Evolutionary conservation across 768 basidiomycete species (phyloP), one percentile per base, ranked within the genome.

Genomic region (Rhodotorula diobovata): DNA sequence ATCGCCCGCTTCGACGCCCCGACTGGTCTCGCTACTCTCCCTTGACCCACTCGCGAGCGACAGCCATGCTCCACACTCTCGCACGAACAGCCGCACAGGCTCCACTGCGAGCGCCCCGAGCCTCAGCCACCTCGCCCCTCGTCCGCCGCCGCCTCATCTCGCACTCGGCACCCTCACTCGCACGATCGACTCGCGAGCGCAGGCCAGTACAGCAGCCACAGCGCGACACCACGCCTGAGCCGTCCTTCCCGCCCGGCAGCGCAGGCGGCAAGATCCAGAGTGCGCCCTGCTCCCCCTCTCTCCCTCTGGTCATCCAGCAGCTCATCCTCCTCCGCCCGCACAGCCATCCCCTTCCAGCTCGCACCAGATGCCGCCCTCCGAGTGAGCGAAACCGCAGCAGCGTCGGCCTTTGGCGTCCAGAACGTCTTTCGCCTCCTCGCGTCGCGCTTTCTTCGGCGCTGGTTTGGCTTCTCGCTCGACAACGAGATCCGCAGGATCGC

Each of bases 291-390:
- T 48, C 34, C 46, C 32, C 11, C 46, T 5, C n/a, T 34, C 11
- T 21, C 28, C 25, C 34, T 21, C 32, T 28, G 21, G 25, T 12
- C 28, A 32, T 11, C 32, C 25, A 5, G 7, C 37, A n/a, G 21
- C 14, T 25, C n/a, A 21, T 4, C 30, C 35, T 37, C 20, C 2
- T 11, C 35, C 28, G n/a, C n/a, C 39, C n/a, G 12, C 23, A 21
- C 61, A 71, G 70, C 70, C n/a, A 58, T 71, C 20, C 70, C 70
- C 7, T 71, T 71, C 50, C 60, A 59, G 14, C 39, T 62, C 20
- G 15, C 61, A 6, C 70, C 65, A 10, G 28, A 37, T 4, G 37
- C 56, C 23, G 70, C 46, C 8, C 48, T 57, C 34, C 41, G 53
- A 0, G 51, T 66, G 39, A 53, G 48, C 12, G 34, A 41, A 32